Base-by-base conservation (phyloP, 345 rosid genomes). In the Salix viminalis region DNA sequence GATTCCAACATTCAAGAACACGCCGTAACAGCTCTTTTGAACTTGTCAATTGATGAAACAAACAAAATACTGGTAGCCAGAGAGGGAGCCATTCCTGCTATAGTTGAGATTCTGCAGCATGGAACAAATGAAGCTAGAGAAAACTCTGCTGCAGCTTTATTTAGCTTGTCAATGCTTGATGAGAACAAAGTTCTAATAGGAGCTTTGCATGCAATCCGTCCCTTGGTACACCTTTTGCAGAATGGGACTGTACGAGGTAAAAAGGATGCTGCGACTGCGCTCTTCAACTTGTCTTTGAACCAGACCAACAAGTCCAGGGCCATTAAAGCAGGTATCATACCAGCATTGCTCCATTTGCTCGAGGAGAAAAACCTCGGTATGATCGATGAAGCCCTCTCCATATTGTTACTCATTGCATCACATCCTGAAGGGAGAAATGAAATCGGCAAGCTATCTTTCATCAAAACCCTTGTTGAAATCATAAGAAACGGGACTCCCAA, bases 241-340 rank as follows among this genome's bases (percentile, higher is more conserved):
- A 73, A 86, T 2, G 94, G 94, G 30, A 83, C 94, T 6, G 54
- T 69, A 54, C 82, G 94, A 70, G 94, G 91, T 1, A 90, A 86
- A 83, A 90, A 90, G 16, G 94, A 88, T 60, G 91, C 94, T n/a
- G 90, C 90, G 14, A 90, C 91, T 1, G 91, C 94, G 44, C 88
- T 90, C 9, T 90, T 90, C 79, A 88, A 88, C 83, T 56, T 90
- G 72, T 84, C 86, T 19, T 66, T 90, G 66, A 88, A 86, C 83
- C 87, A 88, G 56, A 24, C 80, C 66, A 90, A 90, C 87, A 90
- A 88, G 82, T 77, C 81, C 10, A 86, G 85, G 76, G 91, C 91
- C 50, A 86, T 90, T 48, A 80, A 81, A 71, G 90, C 89, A 13
- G 91, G 91, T 2, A 79, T 88, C 26, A 72, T 90, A 52, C 81